A percentile compares a stretch with the other conserved stretches of the same genome.
phyloP scores from a whole-genome alignment of 202 grass and related monocot species.

The Hordeum pubiflorum region DNA sequence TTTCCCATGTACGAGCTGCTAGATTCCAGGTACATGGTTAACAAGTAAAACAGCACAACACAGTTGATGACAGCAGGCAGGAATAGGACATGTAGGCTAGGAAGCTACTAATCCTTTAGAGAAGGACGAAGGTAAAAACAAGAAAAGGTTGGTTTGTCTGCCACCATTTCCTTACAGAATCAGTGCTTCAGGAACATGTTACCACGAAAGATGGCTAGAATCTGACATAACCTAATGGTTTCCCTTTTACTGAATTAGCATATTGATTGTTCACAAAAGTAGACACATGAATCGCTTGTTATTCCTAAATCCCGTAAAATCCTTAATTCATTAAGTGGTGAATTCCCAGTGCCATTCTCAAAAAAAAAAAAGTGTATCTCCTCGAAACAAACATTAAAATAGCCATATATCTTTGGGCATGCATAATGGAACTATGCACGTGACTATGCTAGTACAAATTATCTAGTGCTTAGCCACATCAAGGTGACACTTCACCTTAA shows the following conservation, averaged over 20 bases:
- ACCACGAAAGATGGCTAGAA: slow-evolving; percentile 11
- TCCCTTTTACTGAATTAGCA: background rate
- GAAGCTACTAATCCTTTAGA: background rate
- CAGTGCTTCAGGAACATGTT: slow-evolving; percentile 6
- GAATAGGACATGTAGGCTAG: slow-evolving; percentile 9
- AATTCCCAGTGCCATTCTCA: background rate
- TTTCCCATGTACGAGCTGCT: background rate
- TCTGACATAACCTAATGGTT: background rate
- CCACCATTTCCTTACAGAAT: slow-evolving; percentile 11
- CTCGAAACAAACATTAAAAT: background rate
- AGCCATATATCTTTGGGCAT: background rate
- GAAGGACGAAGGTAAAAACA: background rate
- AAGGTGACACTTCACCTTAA: background rate
- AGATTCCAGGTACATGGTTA: slow-evolving; percentile 17
- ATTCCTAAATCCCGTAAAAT: background rate
- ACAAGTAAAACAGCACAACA: background rate
- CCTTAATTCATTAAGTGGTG: background rate
- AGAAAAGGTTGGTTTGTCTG: slow-evolving; percentile 13
- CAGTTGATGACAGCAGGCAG: slow-evolving; percentile 1
- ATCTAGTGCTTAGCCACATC: background rate
- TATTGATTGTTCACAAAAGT: background rate
- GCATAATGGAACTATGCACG: background rate
- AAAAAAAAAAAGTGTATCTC: background rate
- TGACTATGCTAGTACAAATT: background rate
- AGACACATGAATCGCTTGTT: background rate